Percentiles rank a stretch among this genome's conserved stretches.
phyloP scores from a whole-genome alignment of 768 basidiomycete species.

The Suillus subluteus region DNA sequence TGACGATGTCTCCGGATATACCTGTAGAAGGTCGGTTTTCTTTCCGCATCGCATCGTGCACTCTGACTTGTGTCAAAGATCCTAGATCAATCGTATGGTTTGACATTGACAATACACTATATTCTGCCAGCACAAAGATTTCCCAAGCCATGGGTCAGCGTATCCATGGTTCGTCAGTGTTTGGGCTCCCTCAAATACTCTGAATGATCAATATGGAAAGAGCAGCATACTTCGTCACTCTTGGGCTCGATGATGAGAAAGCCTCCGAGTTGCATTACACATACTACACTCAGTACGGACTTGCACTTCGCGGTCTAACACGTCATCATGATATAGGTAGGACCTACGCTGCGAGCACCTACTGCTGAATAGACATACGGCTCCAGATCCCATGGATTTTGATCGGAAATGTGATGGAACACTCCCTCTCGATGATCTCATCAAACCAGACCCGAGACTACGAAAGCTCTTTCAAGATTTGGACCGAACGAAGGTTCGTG shows the following conservation, averaged over 20 bases:
- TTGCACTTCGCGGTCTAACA: slow-evolving; percentile 78
- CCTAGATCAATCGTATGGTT: slow-evolving; percentile 71
- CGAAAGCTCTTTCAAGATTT: slow-evolving; percentile 78
- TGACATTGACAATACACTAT: slow-evolving; percentile 89
- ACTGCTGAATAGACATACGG: neutral
- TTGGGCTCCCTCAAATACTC: neutral
- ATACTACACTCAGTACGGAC: slow-evolving; percentile 83
- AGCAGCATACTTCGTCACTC: slow-evolving; percentile 71
- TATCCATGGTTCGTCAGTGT: slow-evolving; percentile 62
- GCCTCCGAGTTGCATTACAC: slow-evolving; percentile 69
- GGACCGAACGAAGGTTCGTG: slow-evolving; percentile 72
- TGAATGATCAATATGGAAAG: slow-evolving; percentile 6
- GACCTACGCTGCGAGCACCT: slow-evolving; percentile 1
- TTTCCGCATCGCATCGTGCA: neutral
- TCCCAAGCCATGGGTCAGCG: slow-evolving; percentile 78
- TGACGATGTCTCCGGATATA: slow-evolving; percentile 26
- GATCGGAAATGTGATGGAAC: slow-evolving; percentile 83
- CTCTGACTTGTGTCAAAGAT: slow-evolving; percentile 39
- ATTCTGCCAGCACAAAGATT: slow-evolving; percentile 75
- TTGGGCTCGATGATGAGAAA: slow-evolving; percentile 70
- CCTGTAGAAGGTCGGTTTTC: slow-evolving; percentile 28
- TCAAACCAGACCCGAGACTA: slow-evolving; percentile 62
- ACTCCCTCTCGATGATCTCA: slow-evolving; percentile 80
- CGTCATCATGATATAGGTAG: slow-evolving; percentile 73
- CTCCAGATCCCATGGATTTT: slow-evolving; percentile 80